phyloP scores from a whole-genome alignment of 257 asterid species.

The Solanum microdontum region DNA sequence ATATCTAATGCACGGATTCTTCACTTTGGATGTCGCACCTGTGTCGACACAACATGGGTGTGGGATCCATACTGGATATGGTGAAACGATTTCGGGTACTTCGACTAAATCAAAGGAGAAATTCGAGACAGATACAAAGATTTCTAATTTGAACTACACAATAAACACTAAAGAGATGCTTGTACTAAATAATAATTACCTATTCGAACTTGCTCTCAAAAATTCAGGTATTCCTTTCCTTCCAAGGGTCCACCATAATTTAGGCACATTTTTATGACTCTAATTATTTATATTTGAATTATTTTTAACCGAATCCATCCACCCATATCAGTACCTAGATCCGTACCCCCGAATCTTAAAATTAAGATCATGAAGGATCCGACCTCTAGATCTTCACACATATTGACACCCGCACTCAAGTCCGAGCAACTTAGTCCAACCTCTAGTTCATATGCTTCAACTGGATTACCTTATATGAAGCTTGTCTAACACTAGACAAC shows the following conservation, averaged over 20 bases:
- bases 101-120: background rate
- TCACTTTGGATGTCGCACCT: background rate
- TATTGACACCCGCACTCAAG: background rate
- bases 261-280: background rate
- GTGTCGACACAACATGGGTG: background rate
- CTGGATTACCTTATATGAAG: background rate
- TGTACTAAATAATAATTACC: background rate
- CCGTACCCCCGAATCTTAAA: background rate
- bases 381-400: background rate
- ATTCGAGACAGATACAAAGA: background rate
- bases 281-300: background rate
- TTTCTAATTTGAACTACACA: background rate
- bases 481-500: background rate
- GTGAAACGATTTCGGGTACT: background rate
- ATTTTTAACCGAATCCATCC: background rate
- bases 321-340: background rate
- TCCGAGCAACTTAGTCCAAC: background rate
- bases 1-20: background rate
- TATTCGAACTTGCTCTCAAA: background rate
- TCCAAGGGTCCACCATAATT: background rate
- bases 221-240: background rate
- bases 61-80: background rate
- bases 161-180: background rate
- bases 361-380: background rate
- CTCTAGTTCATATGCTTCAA: background rate